A percentile compares a stretch with the other conserved stretches of the same genome.
phyloP scores from a whole-genome alignment of 148 eudicot species.

The Rhododendron ovatum region DNA sequence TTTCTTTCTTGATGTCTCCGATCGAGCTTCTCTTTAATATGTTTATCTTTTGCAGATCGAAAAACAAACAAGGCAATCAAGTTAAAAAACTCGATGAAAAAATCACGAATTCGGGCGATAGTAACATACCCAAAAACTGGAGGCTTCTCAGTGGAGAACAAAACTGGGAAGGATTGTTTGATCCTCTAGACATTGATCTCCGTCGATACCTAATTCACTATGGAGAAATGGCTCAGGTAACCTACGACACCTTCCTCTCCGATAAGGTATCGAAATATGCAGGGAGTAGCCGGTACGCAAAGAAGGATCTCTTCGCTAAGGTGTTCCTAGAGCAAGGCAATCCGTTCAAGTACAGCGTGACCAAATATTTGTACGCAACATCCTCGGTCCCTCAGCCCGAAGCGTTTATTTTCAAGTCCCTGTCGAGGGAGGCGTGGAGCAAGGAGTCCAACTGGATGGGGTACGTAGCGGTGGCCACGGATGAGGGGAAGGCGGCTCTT shows the following conservation, averaged over 20 bases:
- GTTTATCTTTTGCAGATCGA: no score
- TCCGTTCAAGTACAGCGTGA: constrained; percentile 47
- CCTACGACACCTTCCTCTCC: constrained; percentile 51
- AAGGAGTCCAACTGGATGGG: constrained; percentile 77
- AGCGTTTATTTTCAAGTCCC: constrained; percentile 44
- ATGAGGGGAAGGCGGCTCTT: constrained; percentile 34
- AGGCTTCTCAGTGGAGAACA: constrained; percentile 46
- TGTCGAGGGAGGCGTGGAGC: constrained; percentile 66
- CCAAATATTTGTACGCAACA: constrained; percentile 62
- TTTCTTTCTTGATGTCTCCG: no score
- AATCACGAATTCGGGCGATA: no score
- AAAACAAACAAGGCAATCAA: no score
- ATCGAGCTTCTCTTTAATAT: no score
- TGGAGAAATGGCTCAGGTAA: constrained; percentile 77
- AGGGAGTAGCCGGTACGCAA: constrained; percentile 35
- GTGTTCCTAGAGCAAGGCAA: constrained; percentile 34
- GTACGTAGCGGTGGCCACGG: constrained; percentile 59
- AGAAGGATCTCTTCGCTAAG: constrained; percentile 28
- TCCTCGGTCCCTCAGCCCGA: constrained; percentile 50
- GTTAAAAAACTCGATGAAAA: no score
- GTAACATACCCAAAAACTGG: constrained; percentile 37
- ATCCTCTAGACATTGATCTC: constrained; percentile 65
- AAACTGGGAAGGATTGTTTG: constrained; percentile 52
- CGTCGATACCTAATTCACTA: constrained; percentile 64
- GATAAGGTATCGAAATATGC: constrained; percentile 48